Base-by-base conservation (phyloP, 768 basidiomycete species). In the Xerocomus brunneocitrinus region DNA sequence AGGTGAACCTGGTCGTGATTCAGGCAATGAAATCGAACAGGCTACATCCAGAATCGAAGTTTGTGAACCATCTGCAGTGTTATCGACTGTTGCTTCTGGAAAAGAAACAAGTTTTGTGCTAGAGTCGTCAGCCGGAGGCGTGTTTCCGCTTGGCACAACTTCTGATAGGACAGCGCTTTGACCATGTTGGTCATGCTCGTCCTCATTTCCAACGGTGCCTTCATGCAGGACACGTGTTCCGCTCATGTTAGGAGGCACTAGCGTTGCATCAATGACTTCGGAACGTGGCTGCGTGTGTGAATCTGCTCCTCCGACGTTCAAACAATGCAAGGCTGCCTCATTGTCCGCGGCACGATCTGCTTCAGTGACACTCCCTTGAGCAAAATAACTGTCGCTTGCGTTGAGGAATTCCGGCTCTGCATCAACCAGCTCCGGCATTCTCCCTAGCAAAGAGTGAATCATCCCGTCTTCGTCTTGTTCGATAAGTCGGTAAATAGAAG, bases 391-490 rank as follows among this genome's bases (percentile, higher is more conserved):
- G 27, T 36, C 13, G 12, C 25, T n/a, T 34, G 40, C 9, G 30
- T 31, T 30, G 13, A 24, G 27, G 8, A 22, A 16, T 25, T 57
- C 59, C 4, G 44, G 47, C 8, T 59, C 60, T 8, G 44, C 41
- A 47, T 68, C 62, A 42, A 64, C 48, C 5, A 89, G 66, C n/a
- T 76, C 73, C 0, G 87, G 85, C 25, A 89, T 64, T n/a, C 78
- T 73, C 42, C 80, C 85, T 16, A 91, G 73, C 9, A 90, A 60
- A 3, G 88, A 84, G 66, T 91, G 89, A 35, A 89, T 74, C 88
- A 89, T 90, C 25, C 89, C 87, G 3, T 88, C 89, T 58, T 90
- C 89, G 24, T 81, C 86, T 62, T 85, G 85, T 49, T 79, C 74
- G 50, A 83, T 76, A 19, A 95, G 70, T 27, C 70, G 65, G 49